phyloP scores from a whole-genome alignment of 257 asterid species.

The Solanum medicagineum region DNA sequence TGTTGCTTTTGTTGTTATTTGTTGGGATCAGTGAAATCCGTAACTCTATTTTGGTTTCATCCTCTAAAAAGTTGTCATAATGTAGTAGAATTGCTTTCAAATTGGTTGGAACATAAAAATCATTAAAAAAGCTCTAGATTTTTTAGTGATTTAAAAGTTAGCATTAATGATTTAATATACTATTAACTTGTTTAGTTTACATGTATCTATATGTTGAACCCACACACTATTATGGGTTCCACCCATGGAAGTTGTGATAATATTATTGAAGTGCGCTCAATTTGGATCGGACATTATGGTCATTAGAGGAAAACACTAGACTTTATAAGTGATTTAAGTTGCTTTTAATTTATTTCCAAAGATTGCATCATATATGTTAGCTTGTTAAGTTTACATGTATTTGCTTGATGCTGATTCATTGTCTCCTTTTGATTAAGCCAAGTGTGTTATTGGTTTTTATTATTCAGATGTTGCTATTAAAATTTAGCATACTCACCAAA shows the following conservation, averaged over 20 bases:
- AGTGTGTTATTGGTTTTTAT: not conserved
- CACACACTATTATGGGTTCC: not conserved
- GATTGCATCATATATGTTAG: not conserved
- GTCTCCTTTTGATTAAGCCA: not conserved
- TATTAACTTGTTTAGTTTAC: not conserved
- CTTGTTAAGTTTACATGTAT: not conserved
- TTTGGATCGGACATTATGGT: not conserved
- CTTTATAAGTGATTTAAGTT: not conserved
- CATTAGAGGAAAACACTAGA: not conserved
- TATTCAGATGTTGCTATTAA: not conserved
- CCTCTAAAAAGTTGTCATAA: not conserved
- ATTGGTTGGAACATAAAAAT: not conserved
- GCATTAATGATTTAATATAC: too few relatives aligned
- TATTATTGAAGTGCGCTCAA: not conserved
- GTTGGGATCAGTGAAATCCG: not conserved
- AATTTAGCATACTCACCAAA: not conserved
- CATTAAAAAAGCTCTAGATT: not conserved
- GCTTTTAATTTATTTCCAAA: not conserved
- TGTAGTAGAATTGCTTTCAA: not conserved
- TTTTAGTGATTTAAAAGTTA: not conserved
- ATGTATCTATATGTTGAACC: not conserved
- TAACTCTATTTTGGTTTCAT: not conserved
- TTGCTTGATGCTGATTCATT: not conserved
- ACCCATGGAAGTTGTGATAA: not conserved
- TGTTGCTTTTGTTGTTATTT: too few relatives aligned